A percentile compares a stretch with the other conserved stretches of the same genome.
Conservation (phyloP, 1,139 yeast species). For the Groenewaldozyma sp. region DNA sequence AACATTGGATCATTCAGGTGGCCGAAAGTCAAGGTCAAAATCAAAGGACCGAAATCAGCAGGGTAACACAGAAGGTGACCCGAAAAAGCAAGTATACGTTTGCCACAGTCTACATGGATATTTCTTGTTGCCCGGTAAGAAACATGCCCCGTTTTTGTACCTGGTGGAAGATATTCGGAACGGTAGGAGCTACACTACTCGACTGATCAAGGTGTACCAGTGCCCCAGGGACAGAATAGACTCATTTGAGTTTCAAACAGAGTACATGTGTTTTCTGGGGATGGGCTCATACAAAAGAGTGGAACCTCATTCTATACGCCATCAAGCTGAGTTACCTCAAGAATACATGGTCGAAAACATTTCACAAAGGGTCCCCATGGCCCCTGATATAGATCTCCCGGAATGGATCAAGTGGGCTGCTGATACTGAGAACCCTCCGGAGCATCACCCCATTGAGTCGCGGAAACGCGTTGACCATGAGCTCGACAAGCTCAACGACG, state of each 20-base stretch:
- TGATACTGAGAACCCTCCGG: conserved; percentile 11
- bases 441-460: conserved; percentile 26
- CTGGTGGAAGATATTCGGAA: conserved; percentile 23
- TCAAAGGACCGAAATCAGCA: no score
- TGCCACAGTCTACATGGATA: conserved; percentile 26
- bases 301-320: conserved; percentile 16
- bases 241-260: conserved; percentile 15
- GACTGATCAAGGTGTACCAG: conserved; percentile 26
- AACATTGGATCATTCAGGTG: no score
- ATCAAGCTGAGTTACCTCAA: conserved; percentile 12
- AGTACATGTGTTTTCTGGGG: conserved; percentile 21
- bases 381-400: background rate
- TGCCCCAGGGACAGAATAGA: conserved; percentile 15
- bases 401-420: background rate
- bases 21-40: no score
- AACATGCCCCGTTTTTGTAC: conserved; percentile 25
- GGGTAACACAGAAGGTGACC: conserved; percentile 8
- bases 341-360: background rate
- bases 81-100: conserved; percentile 11
- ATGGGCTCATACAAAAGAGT: conserved; percentile 24
- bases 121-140: conserved; percentile 26
- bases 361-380: background rate
- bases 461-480: conserved; percentile 22
- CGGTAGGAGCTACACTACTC: conserved; percentile 23
- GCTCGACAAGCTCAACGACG: conserved; percentile 13